These are phyloP conservation scores for Geoglossum cookeanum DNA, from an alignment of 2,329 filamentous ascomycete genomes.

Conservation along the genomic window DNA sequence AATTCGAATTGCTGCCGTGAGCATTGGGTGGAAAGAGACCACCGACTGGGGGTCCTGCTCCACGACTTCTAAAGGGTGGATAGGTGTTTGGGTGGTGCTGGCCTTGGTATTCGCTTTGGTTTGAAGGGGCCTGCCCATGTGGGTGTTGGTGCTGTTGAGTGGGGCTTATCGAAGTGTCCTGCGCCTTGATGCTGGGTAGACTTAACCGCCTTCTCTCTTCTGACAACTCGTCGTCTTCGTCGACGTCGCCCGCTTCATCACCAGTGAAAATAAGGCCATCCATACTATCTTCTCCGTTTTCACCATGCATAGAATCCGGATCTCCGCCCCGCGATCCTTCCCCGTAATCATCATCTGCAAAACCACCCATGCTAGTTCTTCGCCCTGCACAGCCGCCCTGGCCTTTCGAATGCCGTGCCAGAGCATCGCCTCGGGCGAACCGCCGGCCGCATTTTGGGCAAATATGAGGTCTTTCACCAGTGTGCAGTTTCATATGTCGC, in stretches of 20 bases:
- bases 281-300: constrained; percentile 37
- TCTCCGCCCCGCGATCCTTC: constrained; percentile 20
- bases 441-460: constrained; percentile 88
- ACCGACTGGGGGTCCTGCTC: constrained; percentile 26
- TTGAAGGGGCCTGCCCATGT: constrained; percentile 15
- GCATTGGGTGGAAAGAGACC: constrained; percentile 44
- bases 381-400: constrained; percentile 88
- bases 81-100: constrained; percentile 52
- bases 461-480: constrained; percentile 84
- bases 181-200: constrained; percentile 58
- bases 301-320: constrained; percentile 30
- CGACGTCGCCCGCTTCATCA: constrained; percentile 22
- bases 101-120: constrained; percentile 33
- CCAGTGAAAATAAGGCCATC: constrained; percentile 40
- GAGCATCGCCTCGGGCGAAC: constrained; percentile 85
- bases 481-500: constrained; percentile 89
- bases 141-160: constrained; percentile 28
- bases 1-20: constrained; percentile 35
- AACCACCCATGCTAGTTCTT: constrained; percentile 67
- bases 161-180: constrained; percentile 34
- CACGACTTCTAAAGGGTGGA: constrained; percentile 30
- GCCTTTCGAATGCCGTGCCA: constrained; percentile 89
- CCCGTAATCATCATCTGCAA: constrained; percentile 55
- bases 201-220: constrained; percentile 30
- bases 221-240: constrained; percentile 25